A percentile compares a stretch with the other conserved stretches of the same genome.
phyloP scores from a whole-genome alignment of 1,139 yeast species.

The Saccharomyces hybrid region DNA sequence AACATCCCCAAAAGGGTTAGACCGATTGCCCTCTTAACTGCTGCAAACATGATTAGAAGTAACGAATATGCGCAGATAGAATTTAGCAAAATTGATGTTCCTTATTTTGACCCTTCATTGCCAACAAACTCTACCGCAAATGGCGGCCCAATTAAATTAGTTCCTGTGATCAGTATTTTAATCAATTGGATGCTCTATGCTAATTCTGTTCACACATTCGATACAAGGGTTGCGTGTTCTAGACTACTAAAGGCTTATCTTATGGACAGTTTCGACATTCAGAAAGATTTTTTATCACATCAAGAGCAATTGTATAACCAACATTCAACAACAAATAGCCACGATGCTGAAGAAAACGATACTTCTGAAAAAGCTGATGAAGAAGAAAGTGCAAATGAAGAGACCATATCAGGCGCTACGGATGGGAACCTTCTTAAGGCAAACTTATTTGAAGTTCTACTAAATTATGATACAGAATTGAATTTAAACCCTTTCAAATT shows the following conservation, averaged over 20 bases:
- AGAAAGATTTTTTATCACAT: conserved; percentile 51
- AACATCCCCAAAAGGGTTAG: conserved; percentile 56
- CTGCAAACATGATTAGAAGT: conserved; percentile 67
- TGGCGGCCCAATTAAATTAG: conserved; percentile 10
- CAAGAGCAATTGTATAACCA: conserved; percentile 47
- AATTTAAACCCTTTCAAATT: conserved; percentile 76
- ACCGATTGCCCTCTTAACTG: conserved; percentile 59
- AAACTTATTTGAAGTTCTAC: conserved; percentile 59
- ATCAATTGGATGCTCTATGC: conserved; percentile 74
- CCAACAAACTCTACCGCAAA: conserved; percentile 34
- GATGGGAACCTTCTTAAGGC: conserved; percentile 7
- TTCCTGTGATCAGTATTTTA: conserved; percentile 68
- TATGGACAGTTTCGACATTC: conserved; percentile 55
- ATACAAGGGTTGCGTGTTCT: conserved; percentile 66
- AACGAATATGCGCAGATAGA: conserved; percentile 58
- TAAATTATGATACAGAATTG: conserved; percentile 71
- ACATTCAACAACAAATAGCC: neutral
- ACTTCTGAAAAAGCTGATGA: neutral
- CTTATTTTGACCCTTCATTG: conserved; percentile 78
- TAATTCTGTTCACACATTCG: conserved; percentile 79
- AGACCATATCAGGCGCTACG: neutral
- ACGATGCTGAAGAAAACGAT: conserved; percentile 2
- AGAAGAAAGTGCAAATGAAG: neutral
- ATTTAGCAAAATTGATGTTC: conserved; percentile 81
- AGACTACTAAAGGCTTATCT: conserved; percentile 63